Evolutionary conservation across 2,329 filamentous ascomycete genomes (phyloP), one percentile per base, ranked within the genome.

Genomic region (Penicillium decumbens): DNA sequence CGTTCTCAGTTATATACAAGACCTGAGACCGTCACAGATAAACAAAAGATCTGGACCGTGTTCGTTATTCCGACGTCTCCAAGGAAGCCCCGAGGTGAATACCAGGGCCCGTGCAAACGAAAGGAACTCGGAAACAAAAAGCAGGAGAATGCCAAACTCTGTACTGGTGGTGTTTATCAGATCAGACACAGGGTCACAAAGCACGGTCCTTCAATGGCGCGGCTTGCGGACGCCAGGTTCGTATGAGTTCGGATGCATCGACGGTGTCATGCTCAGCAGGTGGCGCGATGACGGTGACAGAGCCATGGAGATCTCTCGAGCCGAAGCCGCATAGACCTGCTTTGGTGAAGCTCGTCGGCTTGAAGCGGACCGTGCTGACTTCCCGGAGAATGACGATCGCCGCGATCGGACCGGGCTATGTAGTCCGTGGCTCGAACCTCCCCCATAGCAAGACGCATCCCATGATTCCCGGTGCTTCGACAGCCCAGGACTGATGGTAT

Each of bases 221-320:
- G 37, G 13, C 43, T 52, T 60, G 8, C 51, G 53, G 27, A 32
- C 33, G 3, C 42, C n/a, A 2, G 37, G 8, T 5, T 61, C 57
- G 49, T 56, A 47, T 20, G 54, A 61, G 41, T 24, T 53, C 48
- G 54, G 47, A 7, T 57, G 37, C 8, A 51, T 23, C 6, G 49
- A 52, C 12, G 55, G 52, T 7, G 59, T 62, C 59, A 62, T 62
- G 25, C 48, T 59, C n/a, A 62, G 57, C n/a, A 53, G 25, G 39
- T 61, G 58, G 29, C 53, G 58, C 25, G 59, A 61, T 0, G 58
- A 58, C 3, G 57, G 57, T 13, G 58, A 56, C 32, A 60, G 33
- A 8, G 58, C 56, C 52, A 58, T 56, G 12, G 57, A 58, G 13
- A 57, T 33, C n/a, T 61, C 56, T 24, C 51, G 47, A 38, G 54